Base-by-base conservation (phyloP, 1,139 yeast species). In the Saccharomyces hybrid region DNA sequence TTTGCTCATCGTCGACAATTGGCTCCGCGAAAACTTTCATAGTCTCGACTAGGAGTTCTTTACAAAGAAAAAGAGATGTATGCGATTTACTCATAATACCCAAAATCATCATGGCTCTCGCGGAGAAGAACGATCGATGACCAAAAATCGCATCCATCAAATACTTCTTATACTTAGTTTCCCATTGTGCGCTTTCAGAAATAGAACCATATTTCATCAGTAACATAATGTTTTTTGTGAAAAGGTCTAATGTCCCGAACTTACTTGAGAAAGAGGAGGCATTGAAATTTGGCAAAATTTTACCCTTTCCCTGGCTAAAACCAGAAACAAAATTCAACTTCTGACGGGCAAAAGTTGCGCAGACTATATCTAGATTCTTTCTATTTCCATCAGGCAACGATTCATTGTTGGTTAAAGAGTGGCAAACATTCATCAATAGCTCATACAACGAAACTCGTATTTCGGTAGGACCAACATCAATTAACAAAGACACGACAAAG, bases 241-340 rank as follows among this genome's bases (percentile, higher is more conserved):
- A 78, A n/a, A 80, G 76, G 58, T 88, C 91, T 62, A 88, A 77
- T 16, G 82, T 76, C 47, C 73, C 73, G 19, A 79, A 75, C 54
- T 82, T 81, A 49, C 82, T 79, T 48, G 79, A 76, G 50, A 81
- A 75, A 28, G 77, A 75, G 32, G 73, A 74, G 46, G 77, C 72
- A 55, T 73, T 75, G 14, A 71, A 62, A 47, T 59, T 69, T 47
- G 67, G 68, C 44, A 69, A 63, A 14, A 71, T 64, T 38, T 71
- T 72, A 47, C 75, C 75, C 53, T 73, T 75, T 42, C 84, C 91
- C 62, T 88, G 81, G 12, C 83, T 83, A 58, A 86, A 74, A 0
- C 96, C 96, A 71, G 88, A 88, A 57, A 88, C 72, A 76, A 87
- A 78, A 60, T 81, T 82, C 4, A 89, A 85, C 65, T 91, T 78